These are phyloP conservation scores for Microbotryum lychnidis-dioicae DNA, from an alignment of 1,284 basidiomycete species.

Conservation along the genomic window DNA sequence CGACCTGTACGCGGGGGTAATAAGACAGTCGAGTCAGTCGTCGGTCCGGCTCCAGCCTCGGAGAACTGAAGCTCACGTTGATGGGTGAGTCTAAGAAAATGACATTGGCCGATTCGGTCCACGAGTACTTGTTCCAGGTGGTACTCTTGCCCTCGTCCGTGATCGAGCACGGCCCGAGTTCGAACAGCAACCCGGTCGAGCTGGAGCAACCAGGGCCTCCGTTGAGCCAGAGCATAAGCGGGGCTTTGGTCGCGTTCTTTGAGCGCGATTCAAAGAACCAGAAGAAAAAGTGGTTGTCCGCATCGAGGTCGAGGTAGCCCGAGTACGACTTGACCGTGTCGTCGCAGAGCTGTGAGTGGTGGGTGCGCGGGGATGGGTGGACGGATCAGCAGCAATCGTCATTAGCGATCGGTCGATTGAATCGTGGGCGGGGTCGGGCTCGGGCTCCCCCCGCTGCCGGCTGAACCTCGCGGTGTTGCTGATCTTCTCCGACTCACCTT, in stretches of 20 bases:
- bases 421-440: too few relatives aligned
- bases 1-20: constrained; percentile 54
- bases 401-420: not conserved
- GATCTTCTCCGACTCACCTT: constrained; percentile 18
- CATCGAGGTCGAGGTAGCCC: constrained; percentile 71
- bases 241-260: constrained; percentile 60
- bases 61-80: not conserved
- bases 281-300: constrained; percentile 80
- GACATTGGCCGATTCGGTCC: constrained; percentile 54
- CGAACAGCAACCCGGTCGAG: constrained; percentile 44
- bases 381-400: not conserved
- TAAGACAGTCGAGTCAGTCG: not conserved
- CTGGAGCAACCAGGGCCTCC: constrained; percentile 53
- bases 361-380: not conserved
- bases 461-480: not conserved
- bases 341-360: constrained; percentile 56
- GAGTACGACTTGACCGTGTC: constrained; percentile 73
- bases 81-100: constrained; percentile 76
- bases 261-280: constrained; percentile 73
- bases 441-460: too few relatives aligned
- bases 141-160: constrained; percentile 59
- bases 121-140: constrained; percentile 63
- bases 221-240: constrained; percentile 81
- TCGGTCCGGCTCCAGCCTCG: too few relatives aligned
- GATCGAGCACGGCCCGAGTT: constrained; percentile 78